These are phyloP conservation scores for Pichia californica DNA, from an alignment of 805 yeast genomes.

Conservation along the genomic window DNA sequence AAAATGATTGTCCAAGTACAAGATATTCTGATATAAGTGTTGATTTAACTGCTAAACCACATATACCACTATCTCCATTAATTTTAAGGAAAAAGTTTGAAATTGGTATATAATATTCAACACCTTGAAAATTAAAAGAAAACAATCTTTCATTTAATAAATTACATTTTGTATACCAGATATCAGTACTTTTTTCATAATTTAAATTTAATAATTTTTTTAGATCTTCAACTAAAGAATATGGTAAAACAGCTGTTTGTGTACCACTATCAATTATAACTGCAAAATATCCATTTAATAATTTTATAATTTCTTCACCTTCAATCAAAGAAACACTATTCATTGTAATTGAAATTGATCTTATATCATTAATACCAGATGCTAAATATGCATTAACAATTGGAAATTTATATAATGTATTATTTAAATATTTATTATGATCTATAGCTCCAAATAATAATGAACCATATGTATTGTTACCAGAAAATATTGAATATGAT, in stretches of 20 bases:
- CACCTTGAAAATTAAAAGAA: constrained; percentile 52
- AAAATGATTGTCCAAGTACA: constrained; percentile 49
- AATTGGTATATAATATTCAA: constrained; percentile 45
- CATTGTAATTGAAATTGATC: constrained; percentile 24
- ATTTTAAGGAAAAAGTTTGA: constrained; percentile 16
- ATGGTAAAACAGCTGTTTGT: constrained; percentile 42
- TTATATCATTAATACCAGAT: constrained; percentile 41
- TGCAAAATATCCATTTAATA: constrained; percentile 29
- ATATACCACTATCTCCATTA: constrained; percentile 24
- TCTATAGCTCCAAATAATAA: constrained; percentile 71
- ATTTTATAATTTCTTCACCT: background rate
- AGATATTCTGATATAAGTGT: constrained; percentile 28
- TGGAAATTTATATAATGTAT: constrained; percentile 44
- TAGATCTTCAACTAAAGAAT: constrained; percentile 21
- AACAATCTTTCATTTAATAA: constrained; percentile 23
- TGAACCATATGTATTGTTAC: constrained; percentile 41
- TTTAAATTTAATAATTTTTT: constrained; percentile 32
- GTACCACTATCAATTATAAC: constrained; percentile 56
- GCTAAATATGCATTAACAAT: constrained; percentile 33
- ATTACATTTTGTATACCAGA: constrained; percentile 41
- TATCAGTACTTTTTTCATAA: constrained; percentile 35
- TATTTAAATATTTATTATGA: constrained; percentile 52
- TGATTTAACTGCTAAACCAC: constrained; percentile 38
- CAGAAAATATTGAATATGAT: constrained; percentile 58
- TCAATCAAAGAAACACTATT: constrained; percentile 5